Evolutionary conservation across 495 filamentous ascomycete species (phyloP).

Genomic region (Friedmanniomyces endolithicus): DNA sequence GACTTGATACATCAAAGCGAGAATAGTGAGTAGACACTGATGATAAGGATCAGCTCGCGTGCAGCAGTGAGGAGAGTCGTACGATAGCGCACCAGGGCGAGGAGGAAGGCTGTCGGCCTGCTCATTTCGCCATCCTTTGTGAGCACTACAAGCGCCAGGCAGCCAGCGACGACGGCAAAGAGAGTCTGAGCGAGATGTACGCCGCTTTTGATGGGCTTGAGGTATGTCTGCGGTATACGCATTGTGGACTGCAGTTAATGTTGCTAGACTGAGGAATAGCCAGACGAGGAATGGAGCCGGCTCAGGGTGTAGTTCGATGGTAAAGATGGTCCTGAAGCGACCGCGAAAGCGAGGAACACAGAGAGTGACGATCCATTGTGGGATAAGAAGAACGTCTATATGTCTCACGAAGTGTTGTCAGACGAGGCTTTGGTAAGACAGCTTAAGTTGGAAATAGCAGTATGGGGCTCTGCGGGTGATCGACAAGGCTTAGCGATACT

Average conservation of each 20-base stretch:
- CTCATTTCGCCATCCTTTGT: slow-evolving; percentile 50
- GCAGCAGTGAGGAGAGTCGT: background rate
- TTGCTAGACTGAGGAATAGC: background rate
- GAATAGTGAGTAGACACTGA: slow-evolving; percentile 76
- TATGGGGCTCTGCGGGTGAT: background rate
- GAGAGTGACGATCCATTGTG: too few species aligned
- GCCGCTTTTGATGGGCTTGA: slow-evolving; percentile 45
- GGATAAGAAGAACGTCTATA: too few species aligned
- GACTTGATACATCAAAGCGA: slow-evolving; percentile 68
- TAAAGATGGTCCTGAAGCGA: too few species aligned
- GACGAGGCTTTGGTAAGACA: background rate
- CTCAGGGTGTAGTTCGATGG: too few species aligned
- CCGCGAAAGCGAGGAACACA: too few species aligned
- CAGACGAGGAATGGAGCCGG: too few species aligned
- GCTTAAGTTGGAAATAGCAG: background rate
- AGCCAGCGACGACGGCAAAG: slow-evolving; percentile 57
- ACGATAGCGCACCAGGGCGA: slow-evolving; percentile 53
- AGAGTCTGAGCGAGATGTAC: slow-evolving; percentile 51
- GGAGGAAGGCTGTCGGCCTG: slow-evolving; percentile 61
- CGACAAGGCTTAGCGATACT: background rate
- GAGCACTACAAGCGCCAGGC: slow-evolving; percentile 61
- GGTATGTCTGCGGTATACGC: slow-evolving; percentile 29
- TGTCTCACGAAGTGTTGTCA: too few species aligned
- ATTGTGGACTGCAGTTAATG: slow-evolving; percentile 7
- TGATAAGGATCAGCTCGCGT: background rate